Base-by-base conservation (phyloP, 345 rosid species). In the Acer saccharum region DNA sequence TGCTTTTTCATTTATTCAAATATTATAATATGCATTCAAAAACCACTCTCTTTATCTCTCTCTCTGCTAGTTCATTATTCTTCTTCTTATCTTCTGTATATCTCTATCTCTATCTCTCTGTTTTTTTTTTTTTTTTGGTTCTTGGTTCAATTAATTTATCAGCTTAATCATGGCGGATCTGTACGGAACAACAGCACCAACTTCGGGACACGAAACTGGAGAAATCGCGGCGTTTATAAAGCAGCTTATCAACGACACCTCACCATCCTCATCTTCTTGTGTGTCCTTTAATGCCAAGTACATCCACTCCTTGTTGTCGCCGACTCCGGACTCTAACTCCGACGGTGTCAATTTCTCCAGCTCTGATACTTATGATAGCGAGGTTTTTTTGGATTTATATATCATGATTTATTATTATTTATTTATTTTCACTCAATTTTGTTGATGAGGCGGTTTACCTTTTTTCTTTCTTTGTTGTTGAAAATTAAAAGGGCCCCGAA, bases 131-230 rank as follows among this genome's bases (percentile, higher is more conserved):
- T 35, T 35, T 35, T 35, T 4, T 35, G 4, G 39, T 35, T 35
- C 39, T 35, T 35, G 39, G 62, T 65, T 6, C 23, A 32, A 21
- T 46, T 50, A 20, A 55, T 41, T 68, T 54, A 6, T 52, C 81
- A 18, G 65, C 44, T 12, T 29, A 35, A 73, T 76, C 64, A 87
- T 89, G 93, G 93, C 88, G 82, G 83, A 89, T 87, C 88, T 87
- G 79, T 87, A 89, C 83, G 89, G 86, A 70, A 57, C 76, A 2
- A 73, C 80, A 44, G 80, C 82, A 2, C 83, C 87, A 41, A 64
- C 88, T 21, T 60, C 79, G 11, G 64, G 75, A 4, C 75, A 73
- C 9, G 93, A 83, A 71, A 82, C 86, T 6, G 90, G 86, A 77
- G 93, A 89, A 77, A 83, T 86, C 81, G 83, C 88, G 21, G 48